Evolutionary conservation across 495 filamentous ascomycete genomes (phyloP).

Genomic region (Xylaria scruposa): DNA sequence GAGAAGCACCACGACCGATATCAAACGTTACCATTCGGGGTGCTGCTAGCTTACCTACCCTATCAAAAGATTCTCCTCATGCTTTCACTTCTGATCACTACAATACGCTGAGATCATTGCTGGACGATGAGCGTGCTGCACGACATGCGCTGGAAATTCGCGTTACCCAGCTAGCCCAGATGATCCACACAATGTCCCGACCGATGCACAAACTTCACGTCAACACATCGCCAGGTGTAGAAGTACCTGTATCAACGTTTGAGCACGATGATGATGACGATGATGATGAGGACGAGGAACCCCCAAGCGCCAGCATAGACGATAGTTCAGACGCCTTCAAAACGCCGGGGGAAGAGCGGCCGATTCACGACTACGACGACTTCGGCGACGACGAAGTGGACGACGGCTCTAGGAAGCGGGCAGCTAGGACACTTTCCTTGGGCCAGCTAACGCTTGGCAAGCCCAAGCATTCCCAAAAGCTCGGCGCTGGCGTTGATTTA

Average conservation of each 20-base stretch:
- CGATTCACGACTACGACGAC: slow-evolving; percentile 47
- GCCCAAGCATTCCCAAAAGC: slow-evolving; percentile 29
- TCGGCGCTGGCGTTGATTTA: slow-evolving; percentile 35
- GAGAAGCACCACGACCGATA: slow-evolving; percentile 41
- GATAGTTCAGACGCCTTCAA: slow-evolving; percentile 49
- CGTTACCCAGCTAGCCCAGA: slow-evolving; percentile 55
- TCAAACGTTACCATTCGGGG: slow-evolving; percentile 52
- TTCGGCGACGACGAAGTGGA: slow-evolving; percentile 51
- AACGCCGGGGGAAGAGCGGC: slow-evolving; percentile 51
- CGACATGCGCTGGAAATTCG: slow-evolving; percentile 58
- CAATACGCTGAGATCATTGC: slow-evolving; percentile 47
- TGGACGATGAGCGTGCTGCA: slow-evolving; percentile 57
- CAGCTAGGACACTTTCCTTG: slow-evolving; percentile 55
- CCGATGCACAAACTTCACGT: slow-evolving; percentile 39
- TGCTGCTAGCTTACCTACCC: slow-evolving; percentile 48
- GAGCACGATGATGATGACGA: slow-evolving; percentile 35
- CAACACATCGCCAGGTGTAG: slow-evolving; percentile 29
- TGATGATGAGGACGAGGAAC: slow-evolving; percentile 43
- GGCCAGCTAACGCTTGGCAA: slow-evolving; percentile 57
- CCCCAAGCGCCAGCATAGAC: slow-evolving; percentile 32
- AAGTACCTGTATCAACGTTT: slow-evolving; percentile 45
- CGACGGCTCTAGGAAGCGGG: slow-evolving; percentile 49
- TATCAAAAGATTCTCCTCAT: slow-evolving; percentile 42
- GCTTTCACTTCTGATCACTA: slow-evolving; percentile 45
- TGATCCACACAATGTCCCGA: slow-evolving; percentile 48